Evolutionary conservation across 23 red algal species (phyloP).

Genomic region (Gracilariopsis chorda): DNA sequence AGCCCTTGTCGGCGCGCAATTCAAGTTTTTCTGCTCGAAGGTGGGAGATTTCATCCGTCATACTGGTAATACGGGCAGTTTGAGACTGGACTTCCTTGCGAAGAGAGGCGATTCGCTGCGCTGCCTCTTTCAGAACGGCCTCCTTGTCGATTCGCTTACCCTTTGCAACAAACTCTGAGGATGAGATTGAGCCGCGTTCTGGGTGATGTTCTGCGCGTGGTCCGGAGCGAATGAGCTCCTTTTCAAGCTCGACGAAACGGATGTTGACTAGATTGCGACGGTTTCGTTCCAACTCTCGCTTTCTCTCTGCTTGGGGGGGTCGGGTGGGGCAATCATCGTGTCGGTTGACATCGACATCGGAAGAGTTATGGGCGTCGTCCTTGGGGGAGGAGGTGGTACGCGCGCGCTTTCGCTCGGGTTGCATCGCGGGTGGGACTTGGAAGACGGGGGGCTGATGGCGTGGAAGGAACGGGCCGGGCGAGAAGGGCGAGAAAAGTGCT

Average conservation of each 20-base stretch:
- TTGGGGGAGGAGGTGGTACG: neutral
- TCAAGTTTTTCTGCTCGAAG: conserved; percentile 71
- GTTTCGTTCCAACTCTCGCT: conserved; percentile 76
- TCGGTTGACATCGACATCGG: neutral
- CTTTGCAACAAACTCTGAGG: neutral
- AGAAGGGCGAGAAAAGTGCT: no score
- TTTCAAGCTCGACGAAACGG: conserved; percentile 70
- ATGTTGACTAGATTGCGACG: conserved; percentile 76
- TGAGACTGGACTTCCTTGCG: conserved; percentile 37
- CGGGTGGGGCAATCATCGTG: neutral
- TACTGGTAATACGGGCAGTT: neutral
- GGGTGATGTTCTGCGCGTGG: neutral
- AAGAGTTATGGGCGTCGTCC: neutral
- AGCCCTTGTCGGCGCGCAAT: conserved; percentile 66
- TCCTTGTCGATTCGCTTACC: conserved; percentile 85
- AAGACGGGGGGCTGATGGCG: neutral
- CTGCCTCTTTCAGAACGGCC: conserved; percentile 70
- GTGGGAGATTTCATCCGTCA: conserved; percentile 55
- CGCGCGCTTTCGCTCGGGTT: neutral
- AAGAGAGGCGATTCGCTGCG: conserved; percentile 34
- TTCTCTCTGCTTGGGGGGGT: conserved; percentile 47
- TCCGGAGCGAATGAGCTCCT: conserved; percentile 12
- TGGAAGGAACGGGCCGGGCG: no score
- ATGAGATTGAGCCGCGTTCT: neutral
- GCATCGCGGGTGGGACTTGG: neutral